Conservation (phyloP, 2,329 filamentous ascomycete genomes). For the Cucurbitaria berberidis region DNA sequence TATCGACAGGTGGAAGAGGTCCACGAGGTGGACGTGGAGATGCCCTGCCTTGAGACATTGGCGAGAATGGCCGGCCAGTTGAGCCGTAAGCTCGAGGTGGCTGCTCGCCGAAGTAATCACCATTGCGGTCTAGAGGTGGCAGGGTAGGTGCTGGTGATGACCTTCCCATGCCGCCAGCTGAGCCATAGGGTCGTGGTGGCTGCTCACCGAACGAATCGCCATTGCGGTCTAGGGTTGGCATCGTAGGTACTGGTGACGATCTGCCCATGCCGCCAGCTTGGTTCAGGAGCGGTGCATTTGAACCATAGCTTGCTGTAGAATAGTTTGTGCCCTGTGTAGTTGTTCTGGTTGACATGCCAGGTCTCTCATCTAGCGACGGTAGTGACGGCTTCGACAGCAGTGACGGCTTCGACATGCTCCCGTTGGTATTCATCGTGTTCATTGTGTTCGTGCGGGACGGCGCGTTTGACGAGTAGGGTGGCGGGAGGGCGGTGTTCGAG, state of each 20-base stretch:
- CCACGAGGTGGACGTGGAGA: conserved; percentile 35
- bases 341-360: conserved; percentile 44
- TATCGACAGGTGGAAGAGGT: conserved; percentile 40
- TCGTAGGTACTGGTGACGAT: conserved; percentile 37
- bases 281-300: conserved; percentile 67
- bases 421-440: conserved; percentile 43
- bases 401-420: conserved; percentile 44
- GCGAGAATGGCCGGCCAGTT: conserved; percentile 34
- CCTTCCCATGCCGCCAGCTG: conserved; percentile 66
- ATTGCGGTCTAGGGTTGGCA: conserved; percentile 38
- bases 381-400: conserved; percentile 49
- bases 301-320: conserved; percentile 64
- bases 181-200: no score
- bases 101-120: conserved; percentile 38
- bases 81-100: conserved; percentile 25
- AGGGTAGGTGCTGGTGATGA: conserved; percentile 40
- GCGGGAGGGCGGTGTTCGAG: conserved; percentile 50
- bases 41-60: conserved; percentile 38
- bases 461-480: conserved; percentile 59
- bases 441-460: conserved; percentile 61
- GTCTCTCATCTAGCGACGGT: conserved; percentile 52
- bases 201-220: conserved; percentile 38
- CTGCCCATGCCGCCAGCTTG: conserved; percentile 66
- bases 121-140: conserved; percentile 35
- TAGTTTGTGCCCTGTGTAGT: conserved; percentile 62